Conservation (phyloP, 2,329 filamentous ascomycete species). For the Penicillium frequentans region DNA sequence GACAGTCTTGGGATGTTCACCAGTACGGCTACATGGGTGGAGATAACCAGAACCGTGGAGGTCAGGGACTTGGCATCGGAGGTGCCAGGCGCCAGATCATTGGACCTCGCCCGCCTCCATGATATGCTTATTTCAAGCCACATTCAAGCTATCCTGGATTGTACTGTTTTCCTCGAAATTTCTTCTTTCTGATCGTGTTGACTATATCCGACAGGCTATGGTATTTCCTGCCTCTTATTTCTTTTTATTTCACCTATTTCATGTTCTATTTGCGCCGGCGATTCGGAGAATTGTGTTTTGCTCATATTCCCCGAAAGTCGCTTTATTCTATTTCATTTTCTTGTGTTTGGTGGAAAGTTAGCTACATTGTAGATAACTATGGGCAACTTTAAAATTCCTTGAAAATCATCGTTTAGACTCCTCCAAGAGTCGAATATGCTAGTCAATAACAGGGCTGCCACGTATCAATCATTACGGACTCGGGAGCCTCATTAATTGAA, state of each 20-base stretch:
- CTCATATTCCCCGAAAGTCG: slow-evolving; percentile 13
- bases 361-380: slow-evolving; percentile 10
- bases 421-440: not conserved
- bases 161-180: not conserved
- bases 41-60: slow-evolving; percentile 60
- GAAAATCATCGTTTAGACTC: not conserved
- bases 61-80: slow-evolving; percentile 53
- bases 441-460: not conserved
- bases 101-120: slow-evolving; percentile 56
- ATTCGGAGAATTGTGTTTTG: slow-evolving; percentile 11
- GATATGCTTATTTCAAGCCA: not conserved
- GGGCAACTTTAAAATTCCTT: not conserved
- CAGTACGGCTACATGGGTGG: slow-evolving; percentile 66
- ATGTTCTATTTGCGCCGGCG: slow-evolving; percentile 12
- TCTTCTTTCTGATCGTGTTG: not conserved
- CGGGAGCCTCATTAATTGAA: too few relatives aligned
- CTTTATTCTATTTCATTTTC: not conserved
- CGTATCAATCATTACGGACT: too few relatives aligned
- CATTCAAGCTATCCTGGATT: not conserved
- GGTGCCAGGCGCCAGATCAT: slow-evolving; percentile 62
- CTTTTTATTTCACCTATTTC: not conserved
- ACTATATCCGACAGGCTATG: not conserved
- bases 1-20: slow-evolving; percentile 60
- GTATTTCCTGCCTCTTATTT: not conserved
- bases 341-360: not conserved